These are phyloP conservation scores for Talaromyces stipitatus DNA, from an alignment of 495 filamentous ascomycete species.

Conservation along the genomic window DNA sequence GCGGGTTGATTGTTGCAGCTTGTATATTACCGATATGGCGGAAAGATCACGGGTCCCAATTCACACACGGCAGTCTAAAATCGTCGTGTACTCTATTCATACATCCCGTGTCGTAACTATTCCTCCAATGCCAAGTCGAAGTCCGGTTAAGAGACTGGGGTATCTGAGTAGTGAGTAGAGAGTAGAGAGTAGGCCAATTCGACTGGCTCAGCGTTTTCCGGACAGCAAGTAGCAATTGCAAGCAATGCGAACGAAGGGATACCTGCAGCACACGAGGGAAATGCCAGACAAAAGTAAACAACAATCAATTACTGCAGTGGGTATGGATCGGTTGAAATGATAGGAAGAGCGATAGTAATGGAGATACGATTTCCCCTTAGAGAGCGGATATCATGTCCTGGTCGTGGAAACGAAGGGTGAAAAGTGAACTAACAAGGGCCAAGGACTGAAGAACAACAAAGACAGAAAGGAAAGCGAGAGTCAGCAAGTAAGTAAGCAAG, in stretches of 20 bases:
- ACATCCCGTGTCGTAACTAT: background rate
- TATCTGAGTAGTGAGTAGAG: background rate
- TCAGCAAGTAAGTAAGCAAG: background rate
- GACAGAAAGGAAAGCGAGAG: constrained; percentile 8
- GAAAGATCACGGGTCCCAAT: background rate
- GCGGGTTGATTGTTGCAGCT: too few species aligned
- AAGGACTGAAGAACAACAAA: constrained; percentile 2
- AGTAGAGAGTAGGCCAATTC: background rate
- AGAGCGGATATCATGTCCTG: background rate
- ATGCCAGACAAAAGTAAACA: background rate
- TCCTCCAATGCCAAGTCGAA: background rate
- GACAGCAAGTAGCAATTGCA: background rate
- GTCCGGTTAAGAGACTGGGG: background rate
- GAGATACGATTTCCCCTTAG: background rate
- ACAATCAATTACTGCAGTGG: background rate
- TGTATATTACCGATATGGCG: background rate
- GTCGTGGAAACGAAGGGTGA: constrained; percentile 2
- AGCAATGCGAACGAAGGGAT: background rate
- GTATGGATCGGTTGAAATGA: background rate
- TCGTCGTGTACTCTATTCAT: background rate
- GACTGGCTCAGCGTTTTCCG: background rate
- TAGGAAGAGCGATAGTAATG: background rate
- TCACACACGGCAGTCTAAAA: background rate
- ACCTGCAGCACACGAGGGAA: background rate
- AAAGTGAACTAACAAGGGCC: constrained; percentile 1